Percentiles rank a stretch among this genome's conserved stretches.
These are phyloP conservation scores for Neonectria hederae DNA, from an alignment of 2,329 filamentous ascomycete genomes.

Conservation along the genomic window DNA sequence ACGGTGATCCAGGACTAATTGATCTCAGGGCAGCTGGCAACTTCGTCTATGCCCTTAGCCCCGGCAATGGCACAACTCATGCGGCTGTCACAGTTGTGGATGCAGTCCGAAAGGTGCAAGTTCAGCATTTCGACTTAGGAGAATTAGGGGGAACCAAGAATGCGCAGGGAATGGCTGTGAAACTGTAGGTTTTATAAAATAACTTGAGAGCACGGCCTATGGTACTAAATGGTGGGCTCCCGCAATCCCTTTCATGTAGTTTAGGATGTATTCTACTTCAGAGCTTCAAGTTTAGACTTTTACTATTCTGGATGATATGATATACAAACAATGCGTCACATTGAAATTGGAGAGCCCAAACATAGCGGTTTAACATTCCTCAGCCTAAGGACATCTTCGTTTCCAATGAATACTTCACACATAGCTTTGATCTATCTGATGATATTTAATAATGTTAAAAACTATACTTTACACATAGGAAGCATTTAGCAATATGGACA, in stretches of 20 bases:
- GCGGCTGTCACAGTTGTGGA: slow-evolving; percentile 52
- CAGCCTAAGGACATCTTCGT: no score
- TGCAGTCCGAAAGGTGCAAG: slow-evolving; percentile 38
- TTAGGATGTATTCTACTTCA: not conserved
- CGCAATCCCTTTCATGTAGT: not conserved
- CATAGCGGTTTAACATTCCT: no score
- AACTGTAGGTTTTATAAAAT: not conserved
- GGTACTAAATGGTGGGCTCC: not conserved
- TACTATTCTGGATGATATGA: not conserved
- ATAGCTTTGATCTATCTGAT: no score
- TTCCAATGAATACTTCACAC: no score
- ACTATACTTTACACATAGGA: no score
- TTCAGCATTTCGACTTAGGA: slow-evolving; percentile 47
- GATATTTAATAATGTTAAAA: no score
- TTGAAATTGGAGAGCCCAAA: no score
- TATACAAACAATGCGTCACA: no score
- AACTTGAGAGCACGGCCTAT: not conserved
- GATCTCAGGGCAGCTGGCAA: slow-evolving; percentile 62
- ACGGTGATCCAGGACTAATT: slow-evolving; percentile 62
- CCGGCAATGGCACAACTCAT: slow-evolving; percentile 57
- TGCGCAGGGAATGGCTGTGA: slow-evolving; percentile 7
- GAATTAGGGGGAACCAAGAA: slow-evolving; percentile 28
- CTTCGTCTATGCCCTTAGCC: slow-evolving; percentile 67
- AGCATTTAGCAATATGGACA: no score
- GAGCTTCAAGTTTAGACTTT: not conserved